These are phyloP conservation scores for Crithidia bombi DNA, from an alignment of 208 protist species.

Conservation along the genomic window DNA sequence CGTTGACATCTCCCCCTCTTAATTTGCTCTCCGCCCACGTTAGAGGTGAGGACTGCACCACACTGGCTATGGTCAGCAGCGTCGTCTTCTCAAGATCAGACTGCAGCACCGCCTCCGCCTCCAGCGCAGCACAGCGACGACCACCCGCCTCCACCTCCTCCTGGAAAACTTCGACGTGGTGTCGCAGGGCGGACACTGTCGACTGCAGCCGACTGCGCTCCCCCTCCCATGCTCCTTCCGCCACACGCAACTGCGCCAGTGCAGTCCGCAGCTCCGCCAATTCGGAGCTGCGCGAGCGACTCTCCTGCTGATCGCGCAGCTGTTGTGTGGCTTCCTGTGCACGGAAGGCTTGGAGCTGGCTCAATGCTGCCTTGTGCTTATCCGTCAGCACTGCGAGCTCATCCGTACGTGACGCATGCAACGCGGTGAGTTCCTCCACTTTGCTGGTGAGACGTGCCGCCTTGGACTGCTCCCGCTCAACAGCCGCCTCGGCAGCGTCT, in stretches of 20 bases:
- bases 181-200: neutral
- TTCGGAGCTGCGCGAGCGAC: neutral
- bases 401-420: constrained; percentile 11
- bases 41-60: constrained; percentile 1
- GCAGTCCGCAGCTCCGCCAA: constrained; percentile 23
- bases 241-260: constrained; percentile 16
- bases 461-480: constrained; percentile 33
- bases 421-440: constrained; percentile 24
- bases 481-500: constrained; percentile 27
- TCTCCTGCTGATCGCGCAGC: constrained; percentile 20
- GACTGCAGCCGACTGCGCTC: constrained; percentile 19
- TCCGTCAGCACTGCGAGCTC: constrained; percentile 17
- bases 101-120: constrained; percentile 11
- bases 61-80: constrained; percentile 4
- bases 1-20: neutral
- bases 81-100: constrained; percentile 17
- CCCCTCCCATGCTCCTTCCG: constrained; percentile 19
- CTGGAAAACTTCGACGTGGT: neutral
- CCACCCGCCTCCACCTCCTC: neutral
- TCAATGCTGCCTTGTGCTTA: constrained; percentile 20
- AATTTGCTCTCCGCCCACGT: neutral
- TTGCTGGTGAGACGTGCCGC: constrained; percentile 35
- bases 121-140: constrained; percentile 14
- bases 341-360: constrained; percentile 16
- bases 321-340: constrained; percentile 23